Base-by-base conservation (phyloP, 2,329 filamentous ascomycete genomes). In the Alternaria gaisen region DNA sequence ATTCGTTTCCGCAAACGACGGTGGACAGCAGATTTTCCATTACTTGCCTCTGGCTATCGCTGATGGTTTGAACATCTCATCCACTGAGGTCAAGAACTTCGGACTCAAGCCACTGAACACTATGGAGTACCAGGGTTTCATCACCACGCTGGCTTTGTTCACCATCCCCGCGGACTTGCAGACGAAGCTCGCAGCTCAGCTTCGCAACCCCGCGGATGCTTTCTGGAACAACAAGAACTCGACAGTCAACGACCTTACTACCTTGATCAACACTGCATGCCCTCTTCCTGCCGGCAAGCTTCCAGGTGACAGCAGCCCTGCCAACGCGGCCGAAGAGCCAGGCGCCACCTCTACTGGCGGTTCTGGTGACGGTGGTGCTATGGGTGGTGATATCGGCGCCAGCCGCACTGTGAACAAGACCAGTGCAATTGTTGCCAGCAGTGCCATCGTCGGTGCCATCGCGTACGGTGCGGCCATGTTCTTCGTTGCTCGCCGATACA, bases 401-500 rank as follows among this genome's bases (percentile, higher is more conserved):
- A 83, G 84, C 58, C 83, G 87, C 67, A 86, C 86, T 6, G 83
- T 89, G 46, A 86, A 87, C 64, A 88, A 87, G 42, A 90, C 88
- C 78, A 90, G 83, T 72, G 87, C 83, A 66, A 87, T 80, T 73
- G 91, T 97, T 72, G 92, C 90, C 58, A 85, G 92, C 22, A 92
- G 92, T 71, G 90, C 92, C 26, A 87, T 94, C 32, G 86, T 87
- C 43, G 89, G 93, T 73, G 92, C 92, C 42, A 91, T 90, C 52
- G 89, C 93, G n/a, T 97, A 97, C 70, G 94, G 93, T 74, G 92
- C 91, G 12, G 93, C 92, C 77, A 97, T 97, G 94, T 94, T 97
- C 83, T 89, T 95, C 73, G 88, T 97, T 68, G 94, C 94, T 51
- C 90, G 93, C 63, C 88, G 94, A 61, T 97, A 97, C 86, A 92